phyloP scores from a whole-genome alignment of 129 eudicot species.

The Ambrosia trifida region DNA sequence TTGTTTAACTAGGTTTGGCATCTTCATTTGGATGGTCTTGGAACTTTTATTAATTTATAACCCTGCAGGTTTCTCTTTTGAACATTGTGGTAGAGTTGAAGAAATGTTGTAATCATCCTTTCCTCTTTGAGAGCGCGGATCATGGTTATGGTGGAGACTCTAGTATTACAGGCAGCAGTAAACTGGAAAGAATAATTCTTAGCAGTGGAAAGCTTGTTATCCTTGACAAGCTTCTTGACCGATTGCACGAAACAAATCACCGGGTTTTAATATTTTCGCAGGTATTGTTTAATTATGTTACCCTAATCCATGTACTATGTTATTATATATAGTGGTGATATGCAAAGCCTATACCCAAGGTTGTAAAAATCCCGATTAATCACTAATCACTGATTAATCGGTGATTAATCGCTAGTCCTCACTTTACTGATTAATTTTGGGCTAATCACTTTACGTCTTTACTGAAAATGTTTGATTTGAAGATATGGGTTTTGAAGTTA shows the following conservation, averaged over 20 bases:
- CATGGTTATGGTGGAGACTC: constrained; percentile 99
- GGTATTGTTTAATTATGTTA: constrained; percentile 40
- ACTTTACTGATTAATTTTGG: too few species aligned
- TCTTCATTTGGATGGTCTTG: not conserved
- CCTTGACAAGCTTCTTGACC: constrained; percentile 87
- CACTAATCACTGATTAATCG: too few species aligned
- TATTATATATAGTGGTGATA: too few species aligned
- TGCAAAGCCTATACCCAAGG: not conserved
- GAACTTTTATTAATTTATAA: constrained; percentile 6
- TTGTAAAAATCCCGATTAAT: too few species aligned
- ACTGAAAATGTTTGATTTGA: too few species aligned
- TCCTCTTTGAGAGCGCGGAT: constrained; percentile 97
- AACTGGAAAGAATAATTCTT: constrained; percentile 77
- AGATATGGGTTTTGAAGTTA: too few species aligned
- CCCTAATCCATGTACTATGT: not conserved
- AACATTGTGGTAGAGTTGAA: constrained; percentile 98
- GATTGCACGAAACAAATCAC: constrained; percentile 90
- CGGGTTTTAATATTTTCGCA: constrained; percentile 97
- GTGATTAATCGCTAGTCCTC: too few species aligned
- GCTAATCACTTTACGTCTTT: too few species aligned
- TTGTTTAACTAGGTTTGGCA: too few species aligned
- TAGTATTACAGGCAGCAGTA: constrained; percentile 73
- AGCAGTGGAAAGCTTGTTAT: constrained; percentile 98
- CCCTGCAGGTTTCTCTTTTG: constrained; percentile 80
- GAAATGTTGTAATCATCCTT: constrained; percentile 99